phyloP scores from a whole-genome alignment of 352 stramenopile species.

The Globisporangium splendens region DNA sequence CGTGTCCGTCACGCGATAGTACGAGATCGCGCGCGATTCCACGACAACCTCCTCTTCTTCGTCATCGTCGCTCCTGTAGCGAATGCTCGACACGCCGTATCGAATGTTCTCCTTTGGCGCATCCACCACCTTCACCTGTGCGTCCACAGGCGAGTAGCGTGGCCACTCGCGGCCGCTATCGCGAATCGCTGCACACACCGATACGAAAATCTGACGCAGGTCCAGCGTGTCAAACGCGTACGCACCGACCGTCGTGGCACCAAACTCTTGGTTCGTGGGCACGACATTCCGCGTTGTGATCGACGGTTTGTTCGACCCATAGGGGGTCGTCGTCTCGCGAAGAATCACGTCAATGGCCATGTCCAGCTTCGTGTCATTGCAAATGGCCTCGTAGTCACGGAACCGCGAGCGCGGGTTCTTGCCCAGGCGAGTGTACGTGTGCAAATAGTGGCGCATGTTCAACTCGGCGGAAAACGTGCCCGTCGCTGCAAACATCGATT shows the following conservation, averaged over 20 bases:
- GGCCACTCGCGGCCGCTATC: constrained; percentile 43
- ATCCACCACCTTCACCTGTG: constrained; percentile 26
- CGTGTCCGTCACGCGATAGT: constrained; percentile 24
- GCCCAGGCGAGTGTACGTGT: constrained; percentile 56
- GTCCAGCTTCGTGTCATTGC: constrained; percentile 40
- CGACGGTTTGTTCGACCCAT: constrained; percentile 27
- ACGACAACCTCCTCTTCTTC: constrained; percentile 24
- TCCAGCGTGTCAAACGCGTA: constrained; percentile 54
- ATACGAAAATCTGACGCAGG: constrained; percentile 36
- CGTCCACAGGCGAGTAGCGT: constrained; percentile 29
- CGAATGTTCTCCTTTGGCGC: constrained; percentile 36
- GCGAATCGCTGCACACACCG: constrained; percentile 35
- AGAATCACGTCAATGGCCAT: constrained; percentile 48
- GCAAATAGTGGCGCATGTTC: constrained; percentile 47
- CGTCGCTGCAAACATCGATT: constrained; percentile 29
- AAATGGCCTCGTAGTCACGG: constrained; percentile 45
- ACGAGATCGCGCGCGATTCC: constrained; percentile 23
- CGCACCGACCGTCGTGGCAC: constrained; percentile 38
- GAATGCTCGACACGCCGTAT: constrained; percentile 35
- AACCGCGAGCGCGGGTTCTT: constrained; percentile 26
- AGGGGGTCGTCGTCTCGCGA: constrained; percentile 37
- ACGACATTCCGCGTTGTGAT: constrained; percentile 31
- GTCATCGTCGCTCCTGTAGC: constrained; percentile 24
- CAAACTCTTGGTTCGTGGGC: constrained; percentile 25
- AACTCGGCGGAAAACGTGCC: constrained; percentile 23